Percentiles rank a stretch among this genome's conserved stretches.
phyloP scores from a whole-genome alignment of 2,329 filamentous ascomycete species.

The Fusarium sterilihyphosum region DNA sequence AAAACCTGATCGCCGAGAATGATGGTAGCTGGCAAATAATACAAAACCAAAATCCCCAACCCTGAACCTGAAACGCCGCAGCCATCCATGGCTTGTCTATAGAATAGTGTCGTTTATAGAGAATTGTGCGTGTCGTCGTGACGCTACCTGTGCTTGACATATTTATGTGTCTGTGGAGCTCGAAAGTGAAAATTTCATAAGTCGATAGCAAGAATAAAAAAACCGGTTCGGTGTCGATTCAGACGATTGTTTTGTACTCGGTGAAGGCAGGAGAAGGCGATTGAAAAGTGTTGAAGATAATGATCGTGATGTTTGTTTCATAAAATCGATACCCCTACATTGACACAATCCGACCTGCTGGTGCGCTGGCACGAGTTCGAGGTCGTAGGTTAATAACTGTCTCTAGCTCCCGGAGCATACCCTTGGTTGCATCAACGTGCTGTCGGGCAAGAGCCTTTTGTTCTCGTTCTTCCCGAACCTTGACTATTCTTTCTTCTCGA shows the following conservation, averaged over 20 bases:
- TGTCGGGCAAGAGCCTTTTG: constrained; percentile 77
- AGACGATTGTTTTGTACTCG: constrained; percentile 6
- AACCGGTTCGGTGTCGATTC: constrained; percentile 2
- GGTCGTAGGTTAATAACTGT: constrained; percentile 77
- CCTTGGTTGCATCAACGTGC: constrained; percentile 81
- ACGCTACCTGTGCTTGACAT: constrained; percentile 25
- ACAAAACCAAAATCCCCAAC: constrained; percentile 4
- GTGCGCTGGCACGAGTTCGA: constrained; percentile 51
- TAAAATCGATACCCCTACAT: constrained; percentile 48
- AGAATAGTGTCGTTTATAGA: constrained; percentile 17
- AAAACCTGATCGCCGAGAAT: not conserved
- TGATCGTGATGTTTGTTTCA: constrained; percentile 15
- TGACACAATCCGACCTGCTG: constrained; percentile 53
- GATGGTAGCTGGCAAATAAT: not conserved
- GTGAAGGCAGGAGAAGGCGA: not conserved
- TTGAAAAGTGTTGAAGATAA: constrained; percentile 5
- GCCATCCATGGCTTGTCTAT: constrained; percentile 30
- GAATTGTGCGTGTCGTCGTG: constrained; percentile 36
- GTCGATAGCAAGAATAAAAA: constrained; percentile 18
- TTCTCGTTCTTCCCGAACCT: constrained; percentile 87
- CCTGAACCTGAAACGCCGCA: constrained; percentile 17
- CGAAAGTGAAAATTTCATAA: constrained; percentile 22
- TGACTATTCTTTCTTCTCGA: constrained; percentile 85
- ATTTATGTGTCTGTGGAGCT: constrained; percentile 24
- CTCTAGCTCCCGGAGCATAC: constrained; percentile 93